Evolutionary conservation across 2,329 filamentous ascomycete species (phyloP), one percentile per base, ranked within the genome.

Genomic region (Ceratocystis eucalypticola): DNA sequence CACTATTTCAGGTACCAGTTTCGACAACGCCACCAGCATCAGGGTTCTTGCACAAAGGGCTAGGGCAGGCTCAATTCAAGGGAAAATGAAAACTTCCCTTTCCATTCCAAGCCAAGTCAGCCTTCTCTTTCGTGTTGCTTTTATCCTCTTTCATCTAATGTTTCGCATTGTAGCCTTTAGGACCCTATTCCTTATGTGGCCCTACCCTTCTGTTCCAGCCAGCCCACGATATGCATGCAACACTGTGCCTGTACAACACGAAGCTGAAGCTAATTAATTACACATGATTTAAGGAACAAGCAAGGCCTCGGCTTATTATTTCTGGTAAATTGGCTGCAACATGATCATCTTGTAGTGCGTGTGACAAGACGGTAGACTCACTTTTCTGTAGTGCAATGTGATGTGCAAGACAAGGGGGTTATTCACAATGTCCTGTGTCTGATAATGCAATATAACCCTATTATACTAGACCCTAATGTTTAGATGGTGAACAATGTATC

Each of bases 1-100:
- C 55, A 33, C 55, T 59, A 7, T 59, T 59, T 59, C 55, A 59
- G 55, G 55, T 59, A 59, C 55, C 28, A 59, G 17, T 17, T 59
- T 33, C 55, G 2, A 33, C 12, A 37, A 59, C 8, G 55, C 17
- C 55, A 15, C 15, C 12, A 37, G 33, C n/a, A 30, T 17, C 55
- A 59, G 55, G 55, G 55, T 8, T 37, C 55, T n/a, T 59, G 53
- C 48, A 59, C 20, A 59, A 20, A 37, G 3, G 3, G 10, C 25
- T 59, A 25, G 55, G 25, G 25, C n/a, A 10, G 5, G 33, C 15
- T 8, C 20, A 53, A 53, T 20, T 20, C 33, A 15, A 59, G 55
- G 55, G 30, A 33, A 50, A 59, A 59, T 12, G 55, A 25, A 22
- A 59, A 33, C 55, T 30, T 50, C 44, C 46, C 45, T 64, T 64